A percentile compares a stretch with the other conserved stretches of the same genome.
Conservation (phyloP, 352 stramenopile species). For the Pythium biforme region DNA sequence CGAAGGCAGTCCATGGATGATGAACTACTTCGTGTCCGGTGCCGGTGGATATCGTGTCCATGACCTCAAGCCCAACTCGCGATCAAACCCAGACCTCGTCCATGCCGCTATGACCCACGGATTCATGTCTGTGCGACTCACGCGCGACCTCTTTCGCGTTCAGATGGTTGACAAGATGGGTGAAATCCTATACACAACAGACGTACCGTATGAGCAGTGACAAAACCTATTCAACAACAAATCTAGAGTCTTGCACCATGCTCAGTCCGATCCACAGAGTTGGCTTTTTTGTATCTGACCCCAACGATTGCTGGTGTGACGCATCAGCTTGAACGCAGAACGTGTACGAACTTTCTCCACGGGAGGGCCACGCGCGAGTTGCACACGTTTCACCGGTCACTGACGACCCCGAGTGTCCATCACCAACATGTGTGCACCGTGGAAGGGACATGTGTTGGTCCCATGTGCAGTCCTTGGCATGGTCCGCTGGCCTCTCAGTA, state of each 20-base stretch:
- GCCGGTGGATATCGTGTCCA: conserved; percentile 76
- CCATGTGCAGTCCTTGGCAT: too few species aligned
- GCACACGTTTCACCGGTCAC: too few species aligned
- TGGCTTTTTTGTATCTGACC: too few species aligned
- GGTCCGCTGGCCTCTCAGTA: too few species aligned
- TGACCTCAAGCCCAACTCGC: conserved; percentile 59
- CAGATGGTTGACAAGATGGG: conserved; percentile 66
- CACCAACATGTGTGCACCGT: too few species aligned
- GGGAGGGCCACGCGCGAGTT: too few species aligned
- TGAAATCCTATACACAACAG: conserved; percentile 81
- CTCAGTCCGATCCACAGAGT: too few species aligned
- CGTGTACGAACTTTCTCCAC: too few species aligned
- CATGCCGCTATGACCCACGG: conserved; percentile 83
- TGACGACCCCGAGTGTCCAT: too few species aligned
- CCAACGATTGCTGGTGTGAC: too few species aligned
- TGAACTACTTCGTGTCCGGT: conserved; percentile 82
- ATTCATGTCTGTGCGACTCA: conserved; percentile 82
- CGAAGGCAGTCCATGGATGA: conserved; percentile 34
- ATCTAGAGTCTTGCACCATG: not conserved
- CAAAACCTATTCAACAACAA: not conserved
- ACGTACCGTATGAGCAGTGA: conserved; percentile 49
- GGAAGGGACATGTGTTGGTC: too few species aligned
- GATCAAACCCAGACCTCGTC: conserved; percentile 64
- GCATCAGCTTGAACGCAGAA: too few species aligned
- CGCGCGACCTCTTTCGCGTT: conserved; percentile 63